Evolutionary conservation across 2,329 filamentous ascomycete genomes (phyloP).

Genomic region (Xylaria sp.): DNA sequence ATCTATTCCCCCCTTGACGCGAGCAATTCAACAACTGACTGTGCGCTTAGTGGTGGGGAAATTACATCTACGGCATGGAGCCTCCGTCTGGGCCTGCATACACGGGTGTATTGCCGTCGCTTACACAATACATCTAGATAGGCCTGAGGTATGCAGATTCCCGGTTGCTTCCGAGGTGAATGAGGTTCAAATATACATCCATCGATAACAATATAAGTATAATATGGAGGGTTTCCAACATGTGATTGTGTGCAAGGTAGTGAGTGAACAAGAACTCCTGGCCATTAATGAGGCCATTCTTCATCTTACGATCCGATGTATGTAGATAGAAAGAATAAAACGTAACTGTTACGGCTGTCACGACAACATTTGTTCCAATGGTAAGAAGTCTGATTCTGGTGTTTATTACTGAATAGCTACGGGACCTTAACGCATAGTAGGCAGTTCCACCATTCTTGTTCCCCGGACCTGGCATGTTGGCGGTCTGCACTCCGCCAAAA

Average conservation of each 20-base stretch:
- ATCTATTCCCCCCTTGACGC: not conserved
- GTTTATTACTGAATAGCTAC: constrained; percentile 36
- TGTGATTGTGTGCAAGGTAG: not conserved
- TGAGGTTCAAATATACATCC: not conserved
- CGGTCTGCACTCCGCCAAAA: constrained; percentile 50
- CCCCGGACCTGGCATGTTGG: constrained; percentile 32
- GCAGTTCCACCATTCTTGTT: constrained; percentile 26
- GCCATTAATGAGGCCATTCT: not conserved
- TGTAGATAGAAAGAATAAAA: not conserved
- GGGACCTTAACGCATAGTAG: constrained; percentile 19
- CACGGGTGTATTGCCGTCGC: constrained; percentile 44
- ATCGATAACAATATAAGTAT: too few relatives aligned
- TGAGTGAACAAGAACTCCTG: not conserved
- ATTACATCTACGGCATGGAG: constrained; percentile 50
- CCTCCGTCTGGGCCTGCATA: constrained; percentile 46
- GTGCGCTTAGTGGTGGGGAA: constrained; percentile 60
- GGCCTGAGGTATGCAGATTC: not conserved
- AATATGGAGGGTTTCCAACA: not conserved
- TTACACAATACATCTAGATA: constrained; percentile 46
- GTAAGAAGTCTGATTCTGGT: constrained; percentile 13
- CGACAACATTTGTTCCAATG: not conserved
- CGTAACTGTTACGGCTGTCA: not conserved
- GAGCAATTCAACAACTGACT: constrained; percentile 15
- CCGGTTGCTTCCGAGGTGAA: not conserved
- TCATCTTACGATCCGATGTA: not conserved